Percentiles rank a stretch among this genome's conserved stretches.
These are phyloP conservation scores for Alternaria metachromatica DNA, from an alignment of 2,329 filamentous ascomycete genomes.

Conservation along the genomic window DNA sequence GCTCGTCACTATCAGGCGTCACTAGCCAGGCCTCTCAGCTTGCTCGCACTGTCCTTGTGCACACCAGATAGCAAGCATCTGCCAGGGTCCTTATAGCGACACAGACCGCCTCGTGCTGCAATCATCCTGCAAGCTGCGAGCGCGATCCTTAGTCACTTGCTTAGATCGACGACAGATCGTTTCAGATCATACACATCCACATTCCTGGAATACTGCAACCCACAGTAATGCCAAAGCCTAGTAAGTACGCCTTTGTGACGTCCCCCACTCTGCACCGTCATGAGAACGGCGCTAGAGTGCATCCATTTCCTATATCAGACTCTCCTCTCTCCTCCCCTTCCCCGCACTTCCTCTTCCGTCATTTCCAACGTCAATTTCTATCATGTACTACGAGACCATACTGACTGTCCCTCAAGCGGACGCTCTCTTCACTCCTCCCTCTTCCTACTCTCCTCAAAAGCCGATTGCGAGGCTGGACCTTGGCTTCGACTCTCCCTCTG, in stretches of 20 bases:
- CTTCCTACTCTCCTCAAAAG: conserved; percentile 51
- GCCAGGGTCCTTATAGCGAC: conserved; percentile 43
- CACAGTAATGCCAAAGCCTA: conserved; percentile 49
- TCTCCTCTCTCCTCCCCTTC: conserved; percentile 7
- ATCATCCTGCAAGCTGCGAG: conserved; percentile 40
- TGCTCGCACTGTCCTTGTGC: conserved; percentile 46
- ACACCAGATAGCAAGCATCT: conserved; percentile 40
- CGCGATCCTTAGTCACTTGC: conserved; percentile 47
- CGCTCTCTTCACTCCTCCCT: conserved; percentile 50
- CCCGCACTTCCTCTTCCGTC: conserved; percentile 15
- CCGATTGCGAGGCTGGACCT: conserved; percentile 47
- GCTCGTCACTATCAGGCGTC: conserved; percentile 37
- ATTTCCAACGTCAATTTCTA: conserved; percentile 24
- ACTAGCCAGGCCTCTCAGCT: conserved; percentile 39
- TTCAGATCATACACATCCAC: conserved; percentile 49
- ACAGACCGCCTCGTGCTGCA: conserved; percentile 49
- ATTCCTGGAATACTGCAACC: conserved; percentile 47
- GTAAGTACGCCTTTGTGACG: conserved; percentile 48
- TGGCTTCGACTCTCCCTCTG: conserved; percentile 47
- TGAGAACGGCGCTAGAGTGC: conserved; percentile 33
- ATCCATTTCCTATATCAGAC: conserved; percentile 34
- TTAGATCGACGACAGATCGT: conserved; percentile 43
- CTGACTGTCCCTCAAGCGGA: conserved; percentile 52
- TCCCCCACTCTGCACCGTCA: conserved; percentile 40
- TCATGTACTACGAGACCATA: conserved; percentile 46